phyloP scores from a whole-genome alignment of 352 stramenopile species.

The Pythium aquatile region DNA sequence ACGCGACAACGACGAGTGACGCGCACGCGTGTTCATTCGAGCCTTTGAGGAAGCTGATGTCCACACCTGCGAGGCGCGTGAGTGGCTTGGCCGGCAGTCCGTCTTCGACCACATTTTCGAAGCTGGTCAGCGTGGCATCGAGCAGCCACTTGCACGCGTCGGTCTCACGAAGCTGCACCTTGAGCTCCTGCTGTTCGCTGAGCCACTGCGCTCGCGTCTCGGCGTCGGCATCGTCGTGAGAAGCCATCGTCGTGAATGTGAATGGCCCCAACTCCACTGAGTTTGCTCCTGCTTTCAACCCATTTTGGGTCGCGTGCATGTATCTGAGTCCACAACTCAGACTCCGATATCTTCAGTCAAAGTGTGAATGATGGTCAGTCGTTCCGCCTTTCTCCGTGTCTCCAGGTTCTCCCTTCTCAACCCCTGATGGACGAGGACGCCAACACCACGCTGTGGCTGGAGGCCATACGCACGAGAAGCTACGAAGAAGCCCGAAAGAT shows the following conservation, averaged over 20 bases:
- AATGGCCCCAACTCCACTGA: too few species aligned
- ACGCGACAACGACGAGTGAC: slow-evolving; percentile 77
- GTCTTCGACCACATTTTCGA: not conserved
- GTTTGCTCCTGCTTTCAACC: not conserved
- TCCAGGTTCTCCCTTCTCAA: too few species aligned
- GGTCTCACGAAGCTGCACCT: slow-evolving; percentile 42
- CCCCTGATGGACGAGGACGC: not conserved
- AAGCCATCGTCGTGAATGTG: not conserved
- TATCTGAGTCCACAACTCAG: too few species aligned
- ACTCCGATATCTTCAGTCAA: too few species aligned
- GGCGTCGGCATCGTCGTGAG: slow-evolving; percentile 4
- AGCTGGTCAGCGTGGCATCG: not conserved
- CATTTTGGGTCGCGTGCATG: not conserved
- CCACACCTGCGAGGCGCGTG: slow-evolving; percentile 61
- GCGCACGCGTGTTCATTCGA: slow-evolving; percentile 80
- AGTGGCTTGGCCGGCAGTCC: slow-evolving; percentile 20
- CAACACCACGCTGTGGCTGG: not conserved
- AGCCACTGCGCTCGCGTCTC: slow-evolving; percentile 13
- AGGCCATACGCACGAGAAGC: not conserved
- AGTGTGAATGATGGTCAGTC: too few species aligned
- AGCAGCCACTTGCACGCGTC: slow-evolving; percentile 50
- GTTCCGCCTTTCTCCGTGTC: too few species aligned
- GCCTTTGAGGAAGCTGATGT: slow-evolving; percentile 84
- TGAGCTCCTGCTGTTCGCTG: slow-evolving; percentile 54
- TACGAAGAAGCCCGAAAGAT: not conserved